Evolutionary conservation across 192 early-diverging fungal genomes (phyloP).

Genomic region (Coemansia sp.): DNA sequence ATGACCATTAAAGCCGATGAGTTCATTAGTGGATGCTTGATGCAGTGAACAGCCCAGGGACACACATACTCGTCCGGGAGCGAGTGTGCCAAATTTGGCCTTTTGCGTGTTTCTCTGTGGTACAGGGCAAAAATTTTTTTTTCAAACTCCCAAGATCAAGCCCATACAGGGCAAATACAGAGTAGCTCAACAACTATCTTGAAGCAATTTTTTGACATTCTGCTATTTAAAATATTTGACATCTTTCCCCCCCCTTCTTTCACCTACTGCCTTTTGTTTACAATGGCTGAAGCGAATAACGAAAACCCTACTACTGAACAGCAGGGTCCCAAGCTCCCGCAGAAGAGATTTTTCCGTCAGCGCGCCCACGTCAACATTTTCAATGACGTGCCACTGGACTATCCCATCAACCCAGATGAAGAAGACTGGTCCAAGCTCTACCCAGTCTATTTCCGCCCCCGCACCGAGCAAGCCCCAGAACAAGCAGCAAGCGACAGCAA

Average conservation of each 20-base stretch:
- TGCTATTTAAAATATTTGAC: background rate
- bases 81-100: too few species aligned
- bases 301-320: background rate
- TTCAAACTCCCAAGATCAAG: background rate
- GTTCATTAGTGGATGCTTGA: too few species aligned
- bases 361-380: conserved; percentile 98
- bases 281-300: conserved; percentile 16
- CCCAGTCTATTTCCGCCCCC: conserved; percentile 59
- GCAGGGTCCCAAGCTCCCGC: conserved; percentile 42
- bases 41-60: too few species aligned
- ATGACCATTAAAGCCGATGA: too few species aligned
- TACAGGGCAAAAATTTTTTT: too few species aligned
- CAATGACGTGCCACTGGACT: conserved; percentile 90
- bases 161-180: background rate
- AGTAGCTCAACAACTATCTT: background rate
- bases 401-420: conserved; percentile 74
- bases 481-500: conserved; percentile 14
- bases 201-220: background rate
- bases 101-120: too few species aligned
- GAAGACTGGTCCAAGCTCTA: conserved; percentile 92
- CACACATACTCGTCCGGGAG: too few species aligned
- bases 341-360: conserved; percentile 83
- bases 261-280: background rate
- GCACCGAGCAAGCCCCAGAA: background rate
- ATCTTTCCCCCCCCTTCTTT: background rate